Evolutionary conservation across 306 rosid species (phyloP).

Genomic region (Acacia crassicarpa): DNA sequence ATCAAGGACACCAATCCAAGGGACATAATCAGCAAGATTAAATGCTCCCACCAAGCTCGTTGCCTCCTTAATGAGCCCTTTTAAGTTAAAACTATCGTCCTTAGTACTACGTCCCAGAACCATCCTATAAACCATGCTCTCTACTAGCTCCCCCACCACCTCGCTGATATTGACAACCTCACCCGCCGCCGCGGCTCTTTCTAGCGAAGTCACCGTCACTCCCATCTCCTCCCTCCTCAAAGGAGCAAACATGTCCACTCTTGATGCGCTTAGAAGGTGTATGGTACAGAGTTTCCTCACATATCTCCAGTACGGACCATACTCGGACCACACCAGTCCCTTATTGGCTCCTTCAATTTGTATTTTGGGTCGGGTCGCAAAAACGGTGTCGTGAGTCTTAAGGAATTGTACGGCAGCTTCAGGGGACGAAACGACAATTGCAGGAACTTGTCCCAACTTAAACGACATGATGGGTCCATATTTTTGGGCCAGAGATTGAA

Average conservation of each 20-base stretch:
- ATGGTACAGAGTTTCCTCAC: constrained; percentile 39
- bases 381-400: not conserved
- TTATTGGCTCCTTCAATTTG: constrained; percentile 4
- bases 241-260: constrained; percentile 34
- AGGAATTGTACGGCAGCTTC: not conserved
- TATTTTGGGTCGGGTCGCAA: constrained; percentile 18
- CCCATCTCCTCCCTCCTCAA: constrained; percentile 28
- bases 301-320: constrained; percentile 48
- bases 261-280: constrained; percentile 28
- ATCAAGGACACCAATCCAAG: not conserved
- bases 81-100: constrained; percentile 22
- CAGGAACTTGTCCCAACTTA: not conserved
- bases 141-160: not conserved
- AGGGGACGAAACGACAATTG: not conserved
- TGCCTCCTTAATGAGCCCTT: not conserved
- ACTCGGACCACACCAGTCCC: constrained; percentile 22
- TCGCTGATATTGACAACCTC: constrained; percentile 28
- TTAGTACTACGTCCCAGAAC: not conserved
- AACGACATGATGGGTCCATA: constrained; percentile 41
- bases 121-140: not conserved
- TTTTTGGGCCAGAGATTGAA: constrained; percentile 29
- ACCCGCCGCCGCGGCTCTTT: not conserved
- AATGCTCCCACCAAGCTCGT: not conserved
- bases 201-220: not conserved
- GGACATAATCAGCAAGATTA: not conserved